phyloP scores from a whole-genome alignment of 2,329 filamentous ascomycete species.

The Elsinoe fawcettii region DNA sequence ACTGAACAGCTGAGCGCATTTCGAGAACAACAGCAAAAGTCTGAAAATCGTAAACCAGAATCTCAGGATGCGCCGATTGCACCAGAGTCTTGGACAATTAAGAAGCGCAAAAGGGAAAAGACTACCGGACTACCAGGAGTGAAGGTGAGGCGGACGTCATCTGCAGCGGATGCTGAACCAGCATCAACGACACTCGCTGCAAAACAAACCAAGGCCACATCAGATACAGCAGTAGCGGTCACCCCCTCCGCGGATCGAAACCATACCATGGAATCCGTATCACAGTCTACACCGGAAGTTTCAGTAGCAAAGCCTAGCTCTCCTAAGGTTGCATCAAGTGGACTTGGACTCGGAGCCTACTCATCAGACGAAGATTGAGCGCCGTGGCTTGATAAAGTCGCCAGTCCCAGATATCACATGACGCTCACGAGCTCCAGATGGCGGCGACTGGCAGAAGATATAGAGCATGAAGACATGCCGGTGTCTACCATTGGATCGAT shows the following conservation, averaged over 20 bases:
- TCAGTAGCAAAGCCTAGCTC: neutral
- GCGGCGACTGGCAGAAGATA: too few relatives aligned
- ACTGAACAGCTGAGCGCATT: constrained; percentile 52
- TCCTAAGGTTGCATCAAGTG: neutral
- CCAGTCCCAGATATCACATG: too few relatives aligned
- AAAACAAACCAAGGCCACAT: constrained; percentile 17
- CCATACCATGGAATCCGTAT: neutral
- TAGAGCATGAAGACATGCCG: too few relatives aligned
- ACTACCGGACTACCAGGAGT: constrained; percentile 36
- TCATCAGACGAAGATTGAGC: constrained; percentile 38
- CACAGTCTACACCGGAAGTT: neutral
- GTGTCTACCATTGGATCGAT: too few relatives aligned
- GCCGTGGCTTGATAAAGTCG: too few relatives aligned
- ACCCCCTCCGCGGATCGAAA: neutral
- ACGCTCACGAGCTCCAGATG: neutral
- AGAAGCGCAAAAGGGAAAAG: constrained; percentile 47
- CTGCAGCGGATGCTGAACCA: constrained; percentile 19
- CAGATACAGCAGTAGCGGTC: neutral
- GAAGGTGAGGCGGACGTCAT: constrained; percentile 37
- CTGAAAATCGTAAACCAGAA: constrained; percentile 35
- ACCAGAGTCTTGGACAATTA: constrained; percentile 42
- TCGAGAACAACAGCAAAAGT: constrained; percentile 51
- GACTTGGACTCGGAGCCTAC: constrained; percentile 34
- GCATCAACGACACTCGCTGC: neutral
- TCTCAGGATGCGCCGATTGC: constrained; percentile 28